phyloP scores from a whole-genome alignment of 2,329 filamentous ascomycete genomes.

The Sclerotinia spermophila region DNA sequence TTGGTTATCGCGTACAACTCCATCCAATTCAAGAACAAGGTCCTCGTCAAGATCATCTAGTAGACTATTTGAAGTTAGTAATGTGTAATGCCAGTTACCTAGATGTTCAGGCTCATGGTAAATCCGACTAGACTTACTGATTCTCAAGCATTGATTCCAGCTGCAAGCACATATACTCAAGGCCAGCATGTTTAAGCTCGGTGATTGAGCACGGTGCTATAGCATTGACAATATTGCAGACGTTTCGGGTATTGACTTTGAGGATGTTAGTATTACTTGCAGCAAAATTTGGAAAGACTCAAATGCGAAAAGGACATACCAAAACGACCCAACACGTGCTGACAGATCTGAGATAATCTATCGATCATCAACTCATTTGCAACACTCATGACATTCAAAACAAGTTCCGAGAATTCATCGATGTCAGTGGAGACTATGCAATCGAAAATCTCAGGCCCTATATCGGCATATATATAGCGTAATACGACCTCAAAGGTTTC shows the following conservation, averaged over 20 bases:
- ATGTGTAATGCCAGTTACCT: not conserved
- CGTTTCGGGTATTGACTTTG: constrained; percentile 74
- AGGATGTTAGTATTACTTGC: constrained; percentile 24
- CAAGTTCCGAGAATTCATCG: constrained; percentile 82
- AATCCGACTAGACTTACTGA: constrained; percentile 40
- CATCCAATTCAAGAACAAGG: constrained; percentile 75
- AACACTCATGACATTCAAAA: constrained; percentile 84
- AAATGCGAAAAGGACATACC: constrained; percentile 42
- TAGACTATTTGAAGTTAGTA: constrained; percentile 40
- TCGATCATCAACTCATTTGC: constrained; percentile 97
- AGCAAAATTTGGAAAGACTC: not conserved
- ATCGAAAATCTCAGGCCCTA: constrained; percentile 77
- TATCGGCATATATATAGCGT: constrained; percentile 78
- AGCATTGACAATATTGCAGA: constrained; percentile 79
- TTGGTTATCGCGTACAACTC: constrained; percentile 78
- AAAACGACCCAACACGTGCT: constrained; percentile 76
- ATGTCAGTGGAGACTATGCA: constrained; percentile 65
- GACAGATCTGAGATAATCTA: constrained; percentile 83
- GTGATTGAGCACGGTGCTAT: constrained; percentile 79
- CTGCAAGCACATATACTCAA: constrained; percentile 90
- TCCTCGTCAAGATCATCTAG: constrained; percentile 83
- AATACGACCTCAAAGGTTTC: constrained; percentile 76
- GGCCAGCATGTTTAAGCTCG: constrained; percentile 80
- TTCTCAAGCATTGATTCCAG: constrained; percentile 91
- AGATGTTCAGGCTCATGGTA: not conserved